Base-by-base conservation (phyloP, 768 basidiomycete species). In the Leccinum fibrillosum region DNA sequence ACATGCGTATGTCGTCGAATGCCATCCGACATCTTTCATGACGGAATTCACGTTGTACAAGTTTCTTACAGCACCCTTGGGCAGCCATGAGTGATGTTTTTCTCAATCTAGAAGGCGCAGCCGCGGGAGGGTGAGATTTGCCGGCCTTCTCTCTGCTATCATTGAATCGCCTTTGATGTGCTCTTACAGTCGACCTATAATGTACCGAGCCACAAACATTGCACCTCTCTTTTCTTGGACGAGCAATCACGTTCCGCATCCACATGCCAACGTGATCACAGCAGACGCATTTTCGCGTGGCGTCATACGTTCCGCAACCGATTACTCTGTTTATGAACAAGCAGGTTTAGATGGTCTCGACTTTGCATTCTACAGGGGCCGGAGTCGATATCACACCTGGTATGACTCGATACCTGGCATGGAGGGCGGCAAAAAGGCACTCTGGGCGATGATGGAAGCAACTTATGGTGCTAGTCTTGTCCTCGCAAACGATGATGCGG, bases 381-480 rank as follows among this genome's bases (percentile, higher is more conserved):
- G 91, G 45, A 85, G 86, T 59, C 80, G 78, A 60, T 93, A 93
- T 62, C 92, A 94, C 68, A 92, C 91, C 0, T 81, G 80, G 65
- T 82, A 82, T 44, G 91, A 93, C 65, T 79, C 84, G 1, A 78
- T 92, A 47, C 76, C 86, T 7, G 81, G 81, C 52, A 84, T 79
- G 30, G 68, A 75, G 2, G 86, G 85, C 0, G 76, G 79, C 12
- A 76, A 79, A 62, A 78, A 74, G 35, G 75, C 86, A 8, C 73
- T 94, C 9, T 93, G 90, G 90, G 79, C 84, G 3, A 89, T 92
- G 86, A 82, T 93, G 82, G 88, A 92, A 60, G 77, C 79, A 1
- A 75, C 84, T 0, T 72, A 77, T 52, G 82, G 78, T 3, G 82
- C 84, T 0, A 88, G 85, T 8, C 49, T 78, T 7, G 76, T 76